Evolutionary conservation across 2,329 filamentous ascomycete genomes (phyloP).

Genomic region (Paecilomyces niveus): DNA sequence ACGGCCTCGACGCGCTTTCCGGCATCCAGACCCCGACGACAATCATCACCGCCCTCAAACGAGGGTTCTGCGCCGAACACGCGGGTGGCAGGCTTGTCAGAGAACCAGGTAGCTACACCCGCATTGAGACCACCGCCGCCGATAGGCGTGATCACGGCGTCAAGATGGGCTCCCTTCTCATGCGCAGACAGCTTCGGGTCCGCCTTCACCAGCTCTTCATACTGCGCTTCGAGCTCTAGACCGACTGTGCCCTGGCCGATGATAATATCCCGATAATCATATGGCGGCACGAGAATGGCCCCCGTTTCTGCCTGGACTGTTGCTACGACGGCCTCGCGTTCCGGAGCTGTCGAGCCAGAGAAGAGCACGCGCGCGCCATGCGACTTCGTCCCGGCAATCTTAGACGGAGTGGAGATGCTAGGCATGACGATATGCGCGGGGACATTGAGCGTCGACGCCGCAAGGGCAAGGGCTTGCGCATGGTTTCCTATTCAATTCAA

Average conservation of each 20-base stretch:
- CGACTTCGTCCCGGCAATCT: slow-evolving; percentile 72
- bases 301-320: slow-evolving; percentile 64
- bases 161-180: slow-evolving; percentile 31
- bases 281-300: slow-evolving; percentile 77
- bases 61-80: slow-evolving; percentile 86
- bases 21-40: slow-evolving; percentile 58
- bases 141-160: slow-evolving; percentile 74
- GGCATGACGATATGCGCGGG: slow-evolving; percentile 92
- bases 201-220: slow-evolving; percentile 43
- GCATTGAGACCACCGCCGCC: slow-evolving; percentile 85
- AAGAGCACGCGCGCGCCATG: slow-evolving; percentile 76
- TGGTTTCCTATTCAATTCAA: slow-evolving; percentile 66
- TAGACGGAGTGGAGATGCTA: slow-evolving; percentile 70
- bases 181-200: slow-evolving; percentile 20
- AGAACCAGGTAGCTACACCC: slow-evolving; percentile 67
- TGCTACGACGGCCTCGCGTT: slow-evolving; percentile 72
- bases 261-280: slow-evolving; percentile 87
- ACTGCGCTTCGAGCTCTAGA: slow-evolving; percentile 74
- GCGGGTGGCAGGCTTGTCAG: slow-evolving; percentile 57
- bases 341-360: slow-evolving; percentile 69
- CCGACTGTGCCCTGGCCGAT: slow-evolving; percentile 88
- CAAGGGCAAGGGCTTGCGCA: slow-evolving; percentile 83
- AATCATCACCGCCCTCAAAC: slow-evolving; percentile 80
- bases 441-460: slow-evolving; percentile 65
- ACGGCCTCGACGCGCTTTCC: slow-evolving; percentile 62